Conservation (phyloP, 208 protist species). For the Leptomonas seymouri region DNA sequence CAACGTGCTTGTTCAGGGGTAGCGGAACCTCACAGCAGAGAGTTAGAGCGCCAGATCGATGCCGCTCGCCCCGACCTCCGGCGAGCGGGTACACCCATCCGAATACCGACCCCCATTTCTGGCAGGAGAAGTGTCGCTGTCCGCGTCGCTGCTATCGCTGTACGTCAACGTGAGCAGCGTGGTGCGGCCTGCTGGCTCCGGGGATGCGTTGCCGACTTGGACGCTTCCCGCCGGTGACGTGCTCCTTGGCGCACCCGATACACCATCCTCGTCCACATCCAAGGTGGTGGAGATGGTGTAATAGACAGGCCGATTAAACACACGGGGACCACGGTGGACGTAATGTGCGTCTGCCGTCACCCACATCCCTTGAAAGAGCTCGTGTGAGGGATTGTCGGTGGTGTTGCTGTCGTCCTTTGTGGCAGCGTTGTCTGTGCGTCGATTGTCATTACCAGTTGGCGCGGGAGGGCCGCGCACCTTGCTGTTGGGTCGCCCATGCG, state of each 20-base stretch:
- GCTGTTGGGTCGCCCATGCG: background rate
- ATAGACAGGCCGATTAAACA: slow-evolving; percentile 66
- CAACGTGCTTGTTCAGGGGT: too few species aligned
- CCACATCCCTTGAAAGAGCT: slow-evolving; percentile 86
- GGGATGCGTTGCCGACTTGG: background rate
- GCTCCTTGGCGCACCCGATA: background rate
- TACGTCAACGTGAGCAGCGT: slow-evolving; percentile 30
- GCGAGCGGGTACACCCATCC: background rate
- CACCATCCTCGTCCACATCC: slow-evolving; percentile 32
- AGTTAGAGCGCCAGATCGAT: too few species aligned
- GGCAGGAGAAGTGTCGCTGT: slow-evolving; percentile 4
- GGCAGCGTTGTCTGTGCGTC: background rate
- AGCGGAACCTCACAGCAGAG: too few species aligned
- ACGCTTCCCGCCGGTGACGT: background rate
- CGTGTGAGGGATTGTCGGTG: slow-evolving; percentile 16
- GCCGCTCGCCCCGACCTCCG: too few species aligned
- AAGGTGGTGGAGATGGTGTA: slow-evolving; percentile 58
- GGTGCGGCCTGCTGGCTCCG: background rate
- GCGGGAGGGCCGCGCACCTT: background rate
- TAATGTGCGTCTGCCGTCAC: slow-evolving; percentile 48
- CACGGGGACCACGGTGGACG: slow-evolving; percentile 45
- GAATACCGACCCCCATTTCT: background rate
- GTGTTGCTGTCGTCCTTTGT: background rate
- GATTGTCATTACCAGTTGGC: background rate
- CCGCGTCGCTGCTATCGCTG: slow-evolving; percentile 25